These are phyloP conservation scores for Leptographium lundbergii DNA, from an alignment of 2,329 filamentous ascomycete genomes.

Conservation along the genomic window DNA sequence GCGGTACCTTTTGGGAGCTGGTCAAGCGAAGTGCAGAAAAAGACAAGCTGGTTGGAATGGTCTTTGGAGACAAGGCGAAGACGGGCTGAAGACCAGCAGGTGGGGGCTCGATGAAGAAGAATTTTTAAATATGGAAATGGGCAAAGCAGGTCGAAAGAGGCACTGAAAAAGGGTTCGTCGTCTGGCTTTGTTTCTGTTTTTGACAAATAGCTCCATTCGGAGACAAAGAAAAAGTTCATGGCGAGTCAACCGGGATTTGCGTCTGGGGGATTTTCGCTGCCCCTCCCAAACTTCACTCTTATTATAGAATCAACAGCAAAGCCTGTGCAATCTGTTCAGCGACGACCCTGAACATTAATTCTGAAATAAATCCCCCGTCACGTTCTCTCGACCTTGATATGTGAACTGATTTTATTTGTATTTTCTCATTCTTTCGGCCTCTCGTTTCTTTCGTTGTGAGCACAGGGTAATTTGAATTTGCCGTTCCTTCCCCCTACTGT, in stretches of 20 bases:
- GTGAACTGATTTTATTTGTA: neutral
- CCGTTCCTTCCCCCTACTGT: neutral
- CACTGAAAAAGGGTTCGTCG: neutral
- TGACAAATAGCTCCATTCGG: neutral
- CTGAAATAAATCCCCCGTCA: neutral
- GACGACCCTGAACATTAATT: neutral
- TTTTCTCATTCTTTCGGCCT: too few species aligned
- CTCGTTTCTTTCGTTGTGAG: too few species aligned
- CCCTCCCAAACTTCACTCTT: neutral
- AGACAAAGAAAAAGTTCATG: neutral
- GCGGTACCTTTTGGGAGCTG: conserved; percentile 12
- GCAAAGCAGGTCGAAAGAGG: neutral
- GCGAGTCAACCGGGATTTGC: neutral
- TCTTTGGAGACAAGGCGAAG: neutral
- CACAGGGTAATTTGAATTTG: neutral
- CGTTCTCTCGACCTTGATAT: neutral
- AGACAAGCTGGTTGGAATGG: conserved; percentile 11
- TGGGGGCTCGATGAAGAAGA: neutral
- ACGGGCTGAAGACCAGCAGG: neutral
- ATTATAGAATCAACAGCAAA: neutral
- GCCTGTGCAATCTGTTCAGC: neutral
- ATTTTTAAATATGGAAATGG: too few species aligned
- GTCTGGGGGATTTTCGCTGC: neutral
- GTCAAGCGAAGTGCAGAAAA: conserved; percentile 12
- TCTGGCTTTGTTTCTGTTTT: neutral